Evolutionary conservation across 2,329 filamentous ascomycete species (phyloP).

Genomic region (Paraphaeosphaeria sporulosa): DNA sequence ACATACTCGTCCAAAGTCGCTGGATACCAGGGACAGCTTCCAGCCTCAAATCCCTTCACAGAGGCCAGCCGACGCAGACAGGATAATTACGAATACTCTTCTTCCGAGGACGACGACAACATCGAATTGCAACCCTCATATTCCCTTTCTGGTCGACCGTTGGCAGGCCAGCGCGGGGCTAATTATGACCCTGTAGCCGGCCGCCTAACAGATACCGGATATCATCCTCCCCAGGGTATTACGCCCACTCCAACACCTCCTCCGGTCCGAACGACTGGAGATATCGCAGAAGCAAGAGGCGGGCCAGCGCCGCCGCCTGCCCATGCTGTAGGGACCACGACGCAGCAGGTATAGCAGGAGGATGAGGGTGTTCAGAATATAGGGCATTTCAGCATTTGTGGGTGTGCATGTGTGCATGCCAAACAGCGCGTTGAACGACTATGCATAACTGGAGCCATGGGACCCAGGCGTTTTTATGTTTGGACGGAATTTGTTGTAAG

Average conservation of each 20-base stretch:
- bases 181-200: slow-evolving; percentile 45
- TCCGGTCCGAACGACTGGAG: slow-evolving; percentile 36
- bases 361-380: background rate
- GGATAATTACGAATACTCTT: slow-evolving; percentile 49
- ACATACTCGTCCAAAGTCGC: slow-evolving; percentile 42
- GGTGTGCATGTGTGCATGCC: background rate
- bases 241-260: slow-evolving; percentile 43
- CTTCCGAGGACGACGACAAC: slow-evolving; percentile 48
- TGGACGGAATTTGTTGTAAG: background rate
- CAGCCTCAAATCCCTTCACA: slow-evolving; percentile 43
- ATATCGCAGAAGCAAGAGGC: slow-evolving; percentile 38
- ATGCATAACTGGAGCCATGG: slow-evolving; percentile 3
- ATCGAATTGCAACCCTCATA: slow-evolving; percentile 47
- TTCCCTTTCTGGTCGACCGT: slow-evolving; percentile 23
- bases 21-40: slow-evolving; percentile 44
- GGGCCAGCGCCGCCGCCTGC: slow-evolving; percentile 31
- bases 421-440: slow-evolving; percentile 2
- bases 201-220: slow-evolving; percentile 44
- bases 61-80: slow-evolving; percentile 30
- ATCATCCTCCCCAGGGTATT: slow-evolving; percentile 41
- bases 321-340: slow-evolving; percentile 39
- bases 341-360: slow-evolving; percentile 35
- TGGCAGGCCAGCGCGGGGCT: slow-evolving; percentile 21
- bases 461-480: slow-evolving; percentile 5
- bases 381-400: background rate